Percentiles rank a stretch among this genome's conserved stretches.
These are phyloP conservation scores for Exophiala dermatitidis DNA, from an alignment of 2,329 filamentous ascomycete species.

Conservation along the genomic window DNA sequence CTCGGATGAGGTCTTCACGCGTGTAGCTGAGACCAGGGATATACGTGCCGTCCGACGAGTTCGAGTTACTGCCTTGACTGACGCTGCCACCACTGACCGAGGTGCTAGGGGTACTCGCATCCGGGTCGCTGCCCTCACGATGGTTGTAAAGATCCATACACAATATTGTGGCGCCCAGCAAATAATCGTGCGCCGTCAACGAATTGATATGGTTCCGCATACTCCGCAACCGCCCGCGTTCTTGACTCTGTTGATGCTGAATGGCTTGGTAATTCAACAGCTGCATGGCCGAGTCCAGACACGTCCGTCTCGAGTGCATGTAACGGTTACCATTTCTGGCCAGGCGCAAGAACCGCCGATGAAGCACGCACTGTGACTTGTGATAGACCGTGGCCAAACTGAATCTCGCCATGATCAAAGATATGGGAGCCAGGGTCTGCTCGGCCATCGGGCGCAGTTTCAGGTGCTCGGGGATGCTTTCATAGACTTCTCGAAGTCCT, in stretches of 20 bases:
- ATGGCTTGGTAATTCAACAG: slow-evolving; percentile 71
- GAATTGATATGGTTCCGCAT: slow-evolving; percentile 74
- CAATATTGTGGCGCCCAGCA: slow-evolving; percentile 77
- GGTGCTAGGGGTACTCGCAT: slow-evolving; percentile 41
- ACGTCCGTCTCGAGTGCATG: slow-evolving; percentile 71
- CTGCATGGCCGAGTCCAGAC: slow-evolving; percentile 78
- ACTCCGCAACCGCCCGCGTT: slow-evolving; percentile 62
- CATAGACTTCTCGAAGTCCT: slow-evolving; percentile 49
- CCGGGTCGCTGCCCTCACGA: slow-evolving; percentile 35
- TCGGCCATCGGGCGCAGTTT: slow-evolving; percentile 68
- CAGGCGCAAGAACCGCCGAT: slow-evolving; percentile 75
- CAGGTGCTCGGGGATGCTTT: slow-evolving; percentile 71
- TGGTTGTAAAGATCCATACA: slow-evolving; percentile 70
- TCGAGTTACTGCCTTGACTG: slow-evolving; percentile 21
- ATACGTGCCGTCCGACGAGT: slow-evolving; percentile 19
- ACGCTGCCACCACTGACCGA: slow-evolving; percentile 24
- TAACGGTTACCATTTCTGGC: slow-evolving; percentile 74
- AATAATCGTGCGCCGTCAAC: slow-evolving; percentile 74
- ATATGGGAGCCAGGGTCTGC: slow-evolving; percentile 60
- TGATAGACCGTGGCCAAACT: slow-evolving; percentile 78
- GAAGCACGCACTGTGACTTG: slow-evolving; percentile 81
- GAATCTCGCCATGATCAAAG: slow-evolving; percentile 70
- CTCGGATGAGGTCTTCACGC: slow-evolving; percentile 66
- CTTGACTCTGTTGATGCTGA: slow-evolving; percentile 66
- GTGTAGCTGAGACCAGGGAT: slow-evolving; percentile 21